Conservation (phyloP, 208 protist genomes). For the Leishmania tropica region DNA sequence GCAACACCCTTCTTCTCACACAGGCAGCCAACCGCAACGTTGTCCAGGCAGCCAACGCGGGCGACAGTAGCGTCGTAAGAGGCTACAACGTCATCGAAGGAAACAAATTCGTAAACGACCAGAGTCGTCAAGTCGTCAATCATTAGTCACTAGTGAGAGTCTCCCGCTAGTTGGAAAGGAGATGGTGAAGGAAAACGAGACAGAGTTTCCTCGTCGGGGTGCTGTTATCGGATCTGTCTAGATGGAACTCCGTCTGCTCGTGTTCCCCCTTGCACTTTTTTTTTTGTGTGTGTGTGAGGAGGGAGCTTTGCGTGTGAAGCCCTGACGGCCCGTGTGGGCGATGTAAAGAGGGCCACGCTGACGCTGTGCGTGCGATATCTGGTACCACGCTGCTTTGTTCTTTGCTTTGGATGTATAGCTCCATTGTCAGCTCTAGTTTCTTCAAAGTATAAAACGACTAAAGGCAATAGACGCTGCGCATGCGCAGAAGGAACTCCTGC, state of each 20-base stretch:
- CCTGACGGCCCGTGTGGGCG: neutral
- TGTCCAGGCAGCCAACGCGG: conserved; percentile 50
- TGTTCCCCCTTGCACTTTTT: neutral
- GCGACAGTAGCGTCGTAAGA: neutral
- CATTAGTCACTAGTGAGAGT: conserved; percentile 20
- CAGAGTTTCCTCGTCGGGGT: neutral
- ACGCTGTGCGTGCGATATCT: neutral
- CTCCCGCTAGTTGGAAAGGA: neutral
- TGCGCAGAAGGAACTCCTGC: neutral
- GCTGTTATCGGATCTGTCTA: neutral
- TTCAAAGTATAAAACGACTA: neutral
- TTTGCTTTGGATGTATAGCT: conserved; percentile 3
- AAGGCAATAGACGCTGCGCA: too few species aligned
- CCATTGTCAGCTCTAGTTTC: neutral
- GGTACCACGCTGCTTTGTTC: neutral
- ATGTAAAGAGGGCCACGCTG: neutral
- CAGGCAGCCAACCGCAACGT: conserved; percentile 54
- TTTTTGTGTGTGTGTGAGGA: neutral
- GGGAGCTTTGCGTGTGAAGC: neutral
- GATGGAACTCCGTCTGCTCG: neutral
- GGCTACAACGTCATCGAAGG: conserved; percentile 78
- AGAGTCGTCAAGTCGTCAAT: conserved; percentile 46
- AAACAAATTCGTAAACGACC: conserved; percentile 80
- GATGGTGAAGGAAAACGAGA: neutral
- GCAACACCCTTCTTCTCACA: conserved; percentile 61